phyloP scores from a whole-genome alignment of 129 eudicot species.

The Lactuca sativa region DNA sequence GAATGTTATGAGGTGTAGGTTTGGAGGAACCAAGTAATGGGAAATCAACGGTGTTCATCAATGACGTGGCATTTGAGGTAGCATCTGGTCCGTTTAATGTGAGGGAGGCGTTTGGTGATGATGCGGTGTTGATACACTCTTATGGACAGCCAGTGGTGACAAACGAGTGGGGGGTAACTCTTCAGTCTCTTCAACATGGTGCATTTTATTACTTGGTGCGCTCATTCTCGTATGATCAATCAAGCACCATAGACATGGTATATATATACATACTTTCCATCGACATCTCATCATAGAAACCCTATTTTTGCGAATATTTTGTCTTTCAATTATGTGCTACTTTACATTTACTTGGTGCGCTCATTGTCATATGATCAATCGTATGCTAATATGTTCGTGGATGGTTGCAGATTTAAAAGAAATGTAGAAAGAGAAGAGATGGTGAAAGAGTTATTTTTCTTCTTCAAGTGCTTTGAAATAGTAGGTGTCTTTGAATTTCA shows the following conservation, averaged over 20 bases:
- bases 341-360: no score
- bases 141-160: conserved; percentile 76
- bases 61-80: conserved; percentile 80
- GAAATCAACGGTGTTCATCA: conserved; percentile 75
- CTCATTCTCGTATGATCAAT: conserved; percentile 33
- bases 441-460: conserved; percentile 19
- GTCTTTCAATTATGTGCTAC: neutral
- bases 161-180: conserved; percentile 89
- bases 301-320: neutral
- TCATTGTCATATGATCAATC: no score
- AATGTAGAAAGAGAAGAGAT: conserved; percentile 26
- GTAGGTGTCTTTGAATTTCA: conserved; percentile 5
- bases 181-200: conserved; percentile 80
- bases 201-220: conserved; percentile 74
- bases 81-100: conserved; percentile 68
- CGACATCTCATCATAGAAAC: neutral
- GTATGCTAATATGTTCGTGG: neutral
- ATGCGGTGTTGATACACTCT: conserved; percentile 62
- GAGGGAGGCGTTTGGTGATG: conserved; percentile 75
- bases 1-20: conserved; percentile 39
- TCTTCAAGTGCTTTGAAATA: conserved; percentile 14
- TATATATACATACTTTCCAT: conserved; percentile 17
- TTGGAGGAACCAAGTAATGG: conserved; percentile 35
- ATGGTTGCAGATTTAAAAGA: conserved; percentile 46
- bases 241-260: conserved; percentile 58